Base-by-base conservation (phyloP, 768 basidiomycete genomes). In the Clitopilus hobsonii region DNA sequence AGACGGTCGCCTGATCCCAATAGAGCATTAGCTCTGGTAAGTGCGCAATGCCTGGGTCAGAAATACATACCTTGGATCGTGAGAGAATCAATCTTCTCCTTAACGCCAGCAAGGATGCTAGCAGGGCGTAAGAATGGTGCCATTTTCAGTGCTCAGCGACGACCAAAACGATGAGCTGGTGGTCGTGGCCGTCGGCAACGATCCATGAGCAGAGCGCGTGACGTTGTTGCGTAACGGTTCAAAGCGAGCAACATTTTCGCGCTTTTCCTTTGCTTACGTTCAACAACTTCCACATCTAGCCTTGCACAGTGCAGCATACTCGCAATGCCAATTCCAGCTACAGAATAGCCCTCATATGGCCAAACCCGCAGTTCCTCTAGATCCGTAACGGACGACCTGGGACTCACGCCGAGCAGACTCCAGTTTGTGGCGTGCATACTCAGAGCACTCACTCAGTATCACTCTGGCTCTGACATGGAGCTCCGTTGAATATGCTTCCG, bases 1-100 rank as follows among this genome's bases (percentile, higher is more conserved):
- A 90, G 64, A 59, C 74, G 73, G 64, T 81, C 78, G 25, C 76
- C 85, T 86, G 61, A 20, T 20, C 49, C n/a, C 20, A 20, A 58
- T 41, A n/a, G n/a, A n/a, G n/a, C n/a, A n/a, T n/a, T n/a, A n/a
- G n/a, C n/a, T n/a, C n/a, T n/a, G n/a, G n/a, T n/a, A n/a, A n/a
- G n/a, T n/a, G n/a, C n/a, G n/a, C n/a, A n/a, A n/a, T n/a, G n/a
- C n/a, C n/a, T n/a, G n/a, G n/a, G n/a, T n/a, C n/a, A n/a, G n/a
- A n/a, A n/a, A n/a, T n/a, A n/a, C n/a, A n/a, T n/a, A 69, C 79
- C 78, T 72, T 78, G 76, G 2, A 76, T 68, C 7, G 66, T 55
- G 29, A 79, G 51, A 26, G 76, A 68, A 54, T 80, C 78, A 28
- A 74, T 67, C 55, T 70, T 73, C 57, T 80, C 78, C 63, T 78